Evolutionary conservation across 1,284 basidiomycete species (phyloP).

Genomic region (Trichosporon coremiiforme): DNA sequence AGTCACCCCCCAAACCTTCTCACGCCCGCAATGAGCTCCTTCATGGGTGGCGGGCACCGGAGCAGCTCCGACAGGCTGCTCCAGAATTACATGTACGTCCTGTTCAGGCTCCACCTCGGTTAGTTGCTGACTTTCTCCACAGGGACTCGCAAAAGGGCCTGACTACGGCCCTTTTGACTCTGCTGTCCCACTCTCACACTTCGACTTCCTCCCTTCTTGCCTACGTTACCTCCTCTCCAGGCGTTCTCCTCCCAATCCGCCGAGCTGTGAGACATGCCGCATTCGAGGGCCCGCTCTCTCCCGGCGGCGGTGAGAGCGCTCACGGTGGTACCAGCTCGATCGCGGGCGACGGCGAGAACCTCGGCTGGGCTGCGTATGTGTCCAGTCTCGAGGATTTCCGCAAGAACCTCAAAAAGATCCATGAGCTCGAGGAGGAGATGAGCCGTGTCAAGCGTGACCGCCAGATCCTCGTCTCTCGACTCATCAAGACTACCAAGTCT

Average conservation of each 20-base stretch:
- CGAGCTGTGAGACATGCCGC: conserved; percentile 54
- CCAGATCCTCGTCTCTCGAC: conserved; percentile 54
- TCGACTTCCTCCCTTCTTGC: conserved; percentile 56
- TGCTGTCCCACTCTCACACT: conserved; percentile 56
- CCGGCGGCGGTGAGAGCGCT: conserved; percentile 22
- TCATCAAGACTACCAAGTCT: conserved; percentile 56
- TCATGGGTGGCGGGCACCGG: conserved; percentile 37
- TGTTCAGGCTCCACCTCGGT: not conserved
- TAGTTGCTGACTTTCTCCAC: not conserved
- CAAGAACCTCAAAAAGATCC: conserved; percentile 56
- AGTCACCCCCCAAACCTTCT: not conserved
- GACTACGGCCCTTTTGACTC: conserved; percentile 51
- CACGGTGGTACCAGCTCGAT: conserved; percentile 8
- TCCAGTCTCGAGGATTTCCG: conserved; percentile 52
- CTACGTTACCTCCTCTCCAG: conserved; percentile 56
- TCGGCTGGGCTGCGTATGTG: conserved; percentile 55
- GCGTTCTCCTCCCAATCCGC: conserved; percentile 51
- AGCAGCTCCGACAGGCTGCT: conserved; percentile 54
- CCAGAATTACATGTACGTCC: conserved; percentile 55
- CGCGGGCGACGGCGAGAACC: conserved; percentile 34
- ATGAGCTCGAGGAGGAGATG: conserved; percentile 56
- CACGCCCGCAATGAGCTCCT: conserved; percentile 14
- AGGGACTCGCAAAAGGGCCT: conserved; percentile 55
- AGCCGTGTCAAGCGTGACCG: conserved; percentile 54
- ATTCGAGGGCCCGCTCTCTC: conserved; percentile 54